Evolutionary conservation across 495 filamentous ascomycete species (phyloP).

Genomic region (Aspergillus bridgeri): DNA sequence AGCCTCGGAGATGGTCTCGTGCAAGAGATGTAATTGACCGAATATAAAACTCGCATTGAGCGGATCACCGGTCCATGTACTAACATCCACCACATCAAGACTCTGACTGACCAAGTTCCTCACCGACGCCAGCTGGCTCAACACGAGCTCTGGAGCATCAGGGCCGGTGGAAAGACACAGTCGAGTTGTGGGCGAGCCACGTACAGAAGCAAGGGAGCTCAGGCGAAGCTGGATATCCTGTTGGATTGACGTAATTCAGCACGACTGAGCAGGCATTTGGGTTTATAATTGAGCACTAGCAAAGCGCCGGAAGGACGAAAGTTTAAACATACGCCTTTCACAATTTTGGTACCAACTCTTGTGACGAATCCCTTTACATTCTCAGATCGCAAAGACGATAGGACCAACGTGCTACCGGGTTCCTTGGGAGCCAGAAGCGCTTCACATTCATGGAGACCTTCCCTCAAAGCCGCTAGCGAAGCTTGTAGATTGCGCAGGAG

Average conservation of each 20-base stretch:
- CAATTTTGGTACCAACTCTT: slow-evolving; percentile 69
- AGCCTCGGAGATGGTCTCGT: slow-evolving; percentile 73
- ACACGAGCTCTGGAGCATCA: slow-evolving; percentile 49
- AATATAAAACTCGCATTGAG: slow-evolving; percentile 66
- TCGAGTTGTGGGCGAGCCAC: slow-evolving; percentile 47
- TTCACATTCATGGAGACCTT: slow-evolving; percentile 85
- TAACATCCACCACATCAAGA: slow-evolving; percentile 75
- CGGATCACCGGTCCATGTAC: slow-evolving; percentile 60
- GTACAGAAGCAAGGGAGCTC: slow-evolving; percentile 44
- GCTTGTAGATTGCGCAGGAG: slow-evolving; percentile 75
- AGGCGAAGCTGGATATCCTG: slow-evolving; percentile 53
- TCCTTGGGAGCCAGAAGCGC: slow-evolving; percentile 77
- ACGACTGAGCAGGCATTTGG: background rate
- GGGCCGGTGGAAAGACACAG: slow-evolving; percentile 51
- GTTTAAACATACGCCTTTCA: slow-evolving; percentile 62
- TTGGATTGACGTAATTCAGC: background rate
- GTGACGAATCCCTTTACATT: slow-evolving; percentile 89
- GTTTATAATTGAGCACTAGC: background rate
- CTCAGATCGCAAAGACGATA: slow-evolving; percentile 85
- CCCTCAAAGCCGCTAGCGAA: slow-evolving; percentile 71
- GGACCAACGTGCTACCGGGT: slow-evolving; percentile 77
- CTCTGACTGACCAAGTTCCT: slow-evolving; percentile 71
- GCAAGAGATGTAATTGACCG: slow-evolving; percentile 72
- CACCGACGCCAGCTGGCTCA: slow-evolving; percentile 67
- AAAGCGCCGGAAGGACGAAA: slow-evolving; percentile 3